These are phyloP conservation scores for Hyphopichia wangnamkhiaoensis DNA, from an alignment of 1,139 yeast genomes.

Conservation along the genomic window DNA sequence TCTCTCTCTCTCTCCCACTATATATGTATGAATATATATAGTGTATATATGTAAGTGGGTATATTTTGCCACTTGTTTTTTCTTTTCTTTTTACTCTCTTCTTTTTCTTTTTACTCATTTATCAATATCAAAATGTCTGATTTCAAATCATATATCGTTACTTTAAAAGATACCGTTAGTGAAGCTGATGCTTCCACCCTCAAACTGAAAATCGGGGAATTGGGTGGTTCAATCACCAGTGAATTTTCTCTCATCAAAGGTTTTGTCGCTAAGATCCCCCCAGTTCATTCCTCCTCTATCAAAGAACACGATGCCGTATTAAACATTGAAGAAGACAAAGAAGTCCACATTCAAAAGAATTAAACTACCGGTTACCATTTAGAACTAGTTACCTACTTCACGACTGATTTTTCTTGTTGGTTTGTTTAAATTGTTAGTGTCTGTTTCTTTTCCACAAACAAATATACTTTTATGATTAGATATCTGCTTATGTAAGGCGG, in stretches of 20 bases:
- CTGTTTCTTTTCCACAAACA: too few species aligned
- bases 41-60: too few species aligned
- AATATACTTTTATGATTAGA: too few species aligned
- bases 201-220: conserved; percentile 33
- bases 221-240: conserved; percentile 66
- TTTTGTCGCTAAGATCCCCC: conserved; percentile 57
- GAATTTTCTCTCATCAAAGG: conserved; percentile 73
- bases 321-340: conserved; percentile 61
- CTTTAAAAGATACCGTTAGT: conserved; percentile 37
- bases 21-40: too few species aligned
- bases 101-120: not conserved
- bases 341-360: conserved; percentile 49
- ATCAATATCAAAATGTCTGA: conserved; percentile 11
- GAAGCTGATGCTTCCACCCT: conserved; percentile 32
- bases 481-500: too few species aligned
- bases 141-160: conserved; percentile 37
- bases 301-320: conserved; percentile 48
- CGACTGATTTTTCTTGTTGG: too few species aligned
- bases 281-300: conserved; percentile 43
- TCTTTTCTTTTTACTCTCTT: too few species aligned
- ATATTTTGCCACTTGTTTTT: too few species aligned
- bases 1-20: too few species aligned
- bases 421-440: too few species aligned
- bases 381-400: too few species aligned
- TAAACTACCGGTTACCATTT: too few species aligned